Conservation (phyloP, 2,329 filamentous ascomycete genomes). For the Ploettnerulaceae sp. region DNA sequence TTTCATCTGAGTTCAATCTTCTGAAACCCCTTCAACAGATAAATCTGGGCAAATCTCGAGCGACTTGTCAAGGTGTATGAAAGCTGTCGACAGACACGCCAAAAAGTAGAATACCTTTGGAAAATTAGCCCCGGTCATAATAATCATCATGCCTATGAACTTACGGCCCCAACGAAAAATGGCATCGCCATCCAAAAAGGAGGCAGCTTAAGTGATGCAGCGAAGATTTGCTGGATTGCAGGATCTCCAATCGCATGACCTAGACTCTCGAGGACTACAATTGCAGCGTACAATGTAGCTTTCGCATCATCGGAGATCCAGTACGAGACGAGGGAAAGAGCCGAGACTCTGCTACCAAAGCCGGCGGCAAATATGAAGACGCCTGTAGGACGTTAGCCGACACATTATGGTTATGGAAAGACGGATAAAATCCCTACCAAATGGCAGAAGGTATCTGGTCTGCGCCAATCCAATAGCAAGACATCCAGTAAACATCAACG, state of each 20-base stretch:
- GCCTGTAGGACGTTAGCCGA: conserved; percentile 15
- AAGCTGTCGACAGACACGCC: no score
- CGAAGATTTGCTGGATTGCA: conserved; percentile 30
- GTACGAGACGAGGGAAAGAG: conserved; percentile 28
- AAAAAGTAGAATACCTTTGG: no score
- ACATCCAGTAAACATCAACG: conserved; percentile 25
- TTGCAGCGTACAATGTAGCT: conserved; percentile 29
- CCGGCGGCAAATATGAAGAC: conserved; percentile 30
- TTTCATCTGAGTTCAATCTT: no score
- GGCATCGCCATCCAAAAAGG: conserved; percentile 28
- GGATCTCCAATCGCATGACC: conserved; percentile 32
- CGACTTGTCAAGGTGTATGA: no score
- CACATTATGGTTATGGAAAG: neutral
- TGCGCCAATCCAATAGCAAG: conserved; percentile 25
- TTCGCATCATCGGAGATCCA: conserved; percentile 26
- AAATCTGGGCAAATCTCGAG: no score
- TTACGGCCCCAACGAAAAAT: conserved; percentile 32
- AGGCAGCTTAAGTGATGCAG: conserved; percentile 22
- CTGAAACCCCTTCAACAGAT: no score
- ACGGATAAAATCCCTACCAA: conserved; percentile 24
- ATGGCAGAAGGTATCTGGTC: conserved; percentile 17
- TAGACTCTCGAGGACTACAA: conserved; percentile 31
- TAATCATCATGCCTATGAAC: no score
- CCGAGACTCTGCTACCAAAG: conserved; percentile 31
- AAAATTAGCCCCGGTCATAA: no score